Percentiles rank a stretch among this genome's conserved stretches.
Evolutionary conservation across 83 land plant species (phyloP).

Genomic region (Diphasiastrum complanatum): DNA sequence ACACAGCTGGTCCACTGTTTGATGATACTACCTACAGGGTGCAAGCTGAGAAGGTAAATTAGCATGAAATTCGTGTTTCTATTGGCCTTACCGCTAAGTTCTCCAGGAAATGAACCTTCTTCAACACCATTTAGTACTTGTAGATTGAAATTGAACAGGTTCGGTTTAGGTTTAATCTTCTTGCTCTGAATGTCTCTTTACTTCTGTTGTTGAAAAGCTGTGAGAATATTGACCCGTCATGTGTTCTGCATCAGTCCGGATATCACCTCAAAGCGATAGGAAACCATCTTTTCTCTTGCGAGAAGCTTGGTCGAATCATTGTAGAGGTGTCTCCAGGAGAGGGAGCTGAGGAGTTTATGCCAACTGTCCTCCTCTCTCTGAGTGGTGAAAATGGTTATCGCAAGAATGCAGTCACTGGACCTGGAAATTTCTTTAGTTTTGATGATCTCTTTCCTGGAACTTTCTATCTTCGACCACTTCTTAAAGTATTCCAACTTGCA

Average conservation of each 20-base stretch:
- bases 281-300: conserved; percentile 61
- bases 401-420: conserved; percentile 63
- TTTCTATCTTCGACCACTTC: conserved; percentile 83
- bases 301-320: conserved; percentile 79
- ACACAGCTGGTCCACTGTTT: conserved; percentile 75
- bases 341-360: conserved; percentile 53
- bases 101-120: no score
- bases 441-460: conserved; percentile 83
- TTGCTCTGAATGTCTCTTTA: not conserved
- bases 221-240: conserved; percentile 9
- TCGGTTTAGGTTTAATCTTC: no score
- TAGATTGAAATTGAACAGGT: no score
- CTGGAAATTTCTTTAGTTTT: conserved; percentile 60
- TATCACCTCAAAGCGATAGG: conserved; percentile 60
- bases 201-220: not conserved
- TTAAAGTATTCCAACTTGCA: conserved; percentile 48
- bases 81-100: not conserved
- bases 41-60: conserved; percentile 70
- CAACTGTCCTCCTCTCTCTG: conserved; percentile 84
- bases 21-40: conserved; percentile 62
- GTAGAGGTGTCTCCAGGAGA: conserved; percentile 51
- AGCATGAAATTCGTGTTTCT: not conserved
- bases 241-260: conserved; percentile 46
- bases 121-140: no score
- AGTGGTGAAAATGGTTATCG: conserved; percentile 97